phyloP scores from a whole-genome alignment of 2,329 filamentous ascomycete species.

The Monosporascus sp. region DNA sequence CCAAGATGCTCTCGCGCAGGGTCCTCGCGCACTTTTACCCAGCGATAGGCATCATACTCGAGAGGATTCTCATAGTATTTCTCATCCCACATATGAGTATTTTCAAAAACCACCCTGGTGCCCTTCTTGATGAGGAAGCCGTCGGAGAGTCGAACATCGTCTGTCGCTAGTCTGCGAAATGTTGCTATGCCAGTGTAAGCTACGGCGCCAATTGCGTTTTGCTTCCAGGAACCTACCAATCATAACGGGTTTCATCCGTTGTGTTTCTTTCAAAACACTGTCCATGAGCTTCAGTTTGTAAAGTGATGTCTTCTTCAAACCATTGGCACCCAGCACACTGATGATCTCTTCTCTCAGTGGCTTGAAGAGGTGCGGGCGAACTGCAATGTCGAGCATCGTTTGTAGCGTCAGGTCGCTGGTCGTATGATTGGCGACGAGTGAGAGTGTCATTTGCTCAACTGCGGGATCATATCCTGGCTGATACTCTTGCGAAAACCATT shows the following conservation, averaged over 20 bases:
- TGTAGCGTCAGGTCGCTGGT: too few species aligned
- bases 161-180: background rate
- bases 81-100: slow-evolving; percentile 12
- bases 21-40: slow-evolving; percentile 8
- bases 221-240: slow-evolving; percentile 4
- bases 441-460: too few species aligned
- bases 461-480: too few species aligned
- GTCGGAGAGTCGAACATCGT: slow-evolving; percentile 11
- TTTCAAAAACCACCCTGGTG: slow-evolving; percentile 7
- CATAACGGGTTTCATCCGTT: slow-evolving; percentile 19
- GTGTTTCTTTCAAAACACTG: slow-evolving; percentile 20
- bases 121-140: slow-evolving; percentile 15
- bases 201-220: background rate
- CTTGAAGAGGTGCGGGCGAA: slow-evolving; percentile 13
- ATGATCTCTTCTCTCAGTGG: slow-evolving; percentile 17
- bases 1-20: slow-evolving; percentile 3
- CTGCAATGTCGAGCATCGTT: too few species aligned
- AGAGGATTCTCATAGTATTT: slow-evolving; percentile 11
- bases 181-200: background rate
- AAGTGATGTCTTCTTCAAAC: slow-evolving; percentile 14
- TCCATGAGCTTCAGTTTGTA: slow-evolving; percentile 20
- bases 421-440: too few species aligned
- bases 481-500: too few species aligned
- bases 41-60: slow-evolving; percentile 16
- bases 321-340: slow-evolving; percentile 9